Base-by-base conservation (phyloP, 371 early-diverging fungal genomes). In the Quaeritorhiza haematococci region DNA sequence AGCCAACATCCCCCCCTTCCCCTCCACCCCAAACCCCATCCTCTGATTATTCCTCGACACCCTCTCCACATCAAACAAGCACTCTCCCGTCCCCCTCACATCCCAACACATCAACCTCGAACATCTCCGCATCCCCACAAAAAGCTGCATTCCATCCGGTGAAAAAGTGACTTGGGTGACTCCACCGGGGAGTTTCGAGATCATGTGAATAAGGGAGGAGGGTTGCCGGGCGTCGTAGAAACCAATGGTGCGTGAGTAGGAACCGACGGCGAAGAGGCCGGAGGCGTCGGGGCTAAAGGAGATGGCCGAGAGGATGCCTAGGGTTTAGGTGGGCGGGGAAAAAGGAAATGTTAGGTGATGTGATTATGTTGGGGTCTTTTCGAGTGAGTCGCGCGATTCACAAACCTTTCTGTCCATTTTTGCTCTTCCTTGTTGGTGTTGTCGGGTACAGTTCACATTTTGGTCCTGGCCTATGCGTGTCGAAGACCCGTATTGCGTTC, bases 401-500 rank as follows among this genome's bases (percentile, higher is more conserved):
- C 28, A 24, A 62, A 51, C 83, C 88, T 61, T 86, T 86, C 59
- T 85, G 87, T 1, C 88, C 88, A 15, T 82, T 64, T 55, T 63
- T 75, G 52, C 79, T 80, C 55, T 75, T 79, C 10, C 84, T 75
- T 3, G 73, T 81, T 1, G 85, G 82, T 0, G 78, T 71, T 0
- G 83, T 84, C 0, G 84, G 72, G 17, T 57, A 34, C 0, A 78
- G 71, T 35, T 32, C 49, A 19, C 58, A 33, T 13, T 68, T 67
- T 15, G 52, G 49, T 24, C 82, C 84, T 30, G 85, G 84, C 3
- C 83, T 73, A 3, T 75, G 66, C 0, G 74, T 68, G 59, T 85
- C 86, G 58, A 86, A 86, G 4, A 87, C 73, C 49, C 86, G 79
- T 48, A 87, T 76, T 79, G 79, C 80, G 53, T 85, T 85, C 49